phyloP scores from a whole-genome alignment of 2,329 filamentous ascomycete genomes.

The Leptographium procerum region DNA sequence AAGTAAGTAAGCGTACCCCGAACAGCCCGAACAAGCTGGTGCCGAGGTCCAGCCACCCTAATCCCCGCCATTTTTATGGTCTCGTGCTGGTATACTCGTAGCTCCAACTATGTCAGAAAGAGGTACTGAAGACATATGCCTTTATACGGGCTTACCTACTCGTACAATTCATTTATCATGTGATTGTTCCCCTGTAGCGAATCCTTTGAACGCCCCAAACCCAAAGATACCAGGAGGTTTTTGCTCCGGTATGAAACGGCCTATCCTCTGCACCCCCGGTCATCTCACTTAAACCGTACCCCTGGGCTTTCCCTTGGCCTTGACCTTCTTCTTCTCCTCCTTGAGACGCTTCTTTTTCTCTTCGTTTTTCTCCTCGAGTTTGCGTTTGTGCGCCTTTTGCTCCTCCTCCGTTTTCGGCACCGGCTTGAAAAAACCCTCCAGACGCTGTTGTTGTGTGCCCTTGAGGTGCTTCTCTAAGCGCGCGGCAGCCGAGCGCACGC shows the following conservation, averaged over 20 bases:
- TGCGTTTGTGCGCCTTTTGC: conserved; percentile 77
- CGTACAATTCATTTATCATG: neutral
- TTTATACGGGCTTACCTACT: neutral
- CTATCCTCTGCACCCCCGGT: neutral
- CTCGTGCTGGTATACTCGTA: neutral
- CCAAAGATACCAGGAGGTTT: neutral
- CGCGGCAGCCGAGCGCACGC: conserved; percentile 68
- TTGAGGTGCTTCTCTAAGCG: conserved; percentile 85
- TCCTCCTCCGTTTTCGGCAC: conserved; percentile 80
- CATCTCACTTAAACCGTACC: conserved; percentile 34
- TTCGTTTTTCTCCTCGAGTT: conserved; percentile 83
- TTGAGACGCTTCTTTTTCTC: conserved; percentile 94
- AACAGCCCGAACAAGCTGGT: neutral
- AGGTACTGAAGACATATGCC: neutral
- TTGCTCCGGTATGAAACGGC: neutral
- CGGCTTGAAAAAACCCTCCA: conserved; percentile 96
- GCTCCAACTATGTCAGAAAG: neutral
- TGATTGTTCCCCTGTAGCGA: neutral
- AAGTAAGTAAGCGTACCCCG: neutral
- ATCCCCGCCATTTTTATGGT: neutral
- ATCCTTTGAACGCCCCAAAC: neutral
- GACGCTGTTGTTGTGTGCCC: conserved; percentile 74
- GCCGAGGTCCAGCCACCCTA: neutral
- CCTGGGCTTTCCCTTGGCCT: conserved; percentile 76
- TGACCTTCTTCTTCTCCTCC: conserved; percentile 91